Evolutionary conservation across 2,329 filamentous ascomycete species (phyloP), one percentile per base, ranked within the genome.

Genomic region (Elsinoe fawcettii): DNA sequence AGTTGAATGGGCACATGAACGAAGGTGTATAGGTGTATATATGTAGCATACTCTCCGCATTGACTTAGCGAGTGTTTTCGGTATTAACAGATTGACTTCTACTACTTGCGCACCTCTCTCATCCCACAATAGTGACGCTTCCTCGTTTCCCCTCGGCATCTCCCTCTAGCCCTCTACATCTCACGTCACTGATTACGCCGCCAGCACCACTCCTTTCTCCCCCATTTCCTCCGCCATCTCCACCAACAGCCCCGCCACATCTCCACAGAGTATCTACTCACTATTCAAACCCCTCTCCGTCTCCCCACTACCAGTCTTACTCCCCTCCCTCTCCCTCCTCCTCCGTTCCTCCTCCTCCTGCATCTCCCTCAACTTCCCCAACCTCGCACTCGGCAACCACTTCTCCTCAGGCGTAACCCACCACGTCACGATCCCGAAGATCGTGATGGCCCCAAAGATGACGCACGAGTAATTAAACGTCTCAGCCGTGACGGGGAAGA

Each of bases 391-490:
- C 1, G 70, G 69, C 56, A 72, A 58, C 71, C 71, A 73, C 44
- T 65, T 59, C 14, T 71, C 66, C 55, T 70, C 70, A 0, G 71
- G 71, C 25, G 66, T 69, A 22, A 71, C 56, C 62, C 62, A 69
- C 64, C 67, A 73, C 11, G 65, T 67, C 4, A 70, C 5, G 25
- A 73, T 34, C 4, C 65, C 71, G 56, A 72, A 70, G 51, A 72
- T 65, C 1, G 71, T 73, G 57, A 72, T 69, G 5, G 64, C 65
- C n/a, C 63, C 70, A 57, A 72, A 71, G 49, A 72, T 72, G 25
- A 72, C 69, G 3, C 69, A 69, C 3, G 65, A 66, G 46, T 63
- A 72, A 60, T 72, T 72, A 67, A 72, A 70, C 7, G 60, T 65
- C 23, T 63, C 60, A 1, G 59, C 65, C 14, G 60, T 64, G 18